Conservation (phyloP, 1,284 basidiomycete species). For the Ceratobasidium sp. region DNA sequence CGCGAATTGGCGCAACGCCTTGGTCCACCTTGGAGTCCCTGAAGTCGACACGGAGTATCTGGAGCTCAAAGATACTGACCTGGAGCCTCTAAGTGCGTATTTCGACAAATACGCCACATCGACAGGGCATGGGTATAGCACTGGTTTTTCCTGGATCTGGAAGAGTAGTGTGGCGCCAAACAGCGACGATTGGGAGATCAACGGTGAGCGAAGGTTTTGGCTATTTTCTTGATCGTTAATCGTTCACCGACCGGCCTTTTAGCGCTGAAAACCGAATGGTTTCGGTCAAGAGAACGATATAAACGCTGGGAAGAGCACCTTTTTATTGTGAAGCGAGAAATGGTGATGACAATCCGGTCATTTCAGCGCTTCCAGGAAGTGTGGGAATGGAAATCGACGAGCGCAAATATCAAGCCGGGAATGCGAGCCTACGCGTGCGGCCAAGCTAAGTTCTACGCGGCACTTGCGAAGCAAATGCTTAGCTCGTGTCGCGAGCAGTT, state of each 20-base stretch:
- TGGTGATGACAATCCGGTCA: conserved; percentile 14
- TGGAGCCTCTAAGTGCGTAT: not conserved
- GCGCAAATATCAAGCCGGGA: not conserved
- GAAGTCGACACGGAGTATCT: not conserved
- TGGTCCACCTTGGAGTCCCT: not conserved
- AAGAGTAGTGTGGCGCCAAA: not conserved
- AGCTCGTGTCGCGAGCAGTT: not conserved
- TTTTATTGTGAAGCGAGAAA: conserved; percentile 7
- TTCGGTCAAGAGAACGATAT: conserved; percentile 9
- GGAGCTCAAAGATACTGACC: not conserved
- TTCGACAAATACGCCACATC: not conserved
- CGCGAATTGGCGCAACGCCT: not conserved
- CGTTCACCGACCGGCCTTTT: not conserved
- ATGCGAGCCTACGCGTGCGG: not conserved
- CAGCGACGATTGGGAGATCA: not conserved
- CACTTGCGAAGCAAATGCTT: not conserved
- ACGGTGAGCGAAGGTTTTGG: not conserved
- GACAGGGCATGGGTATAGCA: not conserved
- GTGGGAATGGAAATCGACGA: conserved; percentile 10
- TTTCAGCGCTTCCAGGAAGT: not conserved
- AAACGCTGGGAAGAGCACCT: conserved; percentile 33
- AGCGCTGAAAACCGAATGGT: conserved; percentile 32
- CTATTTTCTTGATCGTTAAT: not conserved
- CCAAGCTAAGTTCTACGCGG: not conserved
- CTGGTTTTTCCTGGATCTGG: conserved; percentile 18